Evolutionary conservation across 192 early-diverging fungal species (phyloP).

Genomic region (Phycomyces blakesleeanus): DNA sequence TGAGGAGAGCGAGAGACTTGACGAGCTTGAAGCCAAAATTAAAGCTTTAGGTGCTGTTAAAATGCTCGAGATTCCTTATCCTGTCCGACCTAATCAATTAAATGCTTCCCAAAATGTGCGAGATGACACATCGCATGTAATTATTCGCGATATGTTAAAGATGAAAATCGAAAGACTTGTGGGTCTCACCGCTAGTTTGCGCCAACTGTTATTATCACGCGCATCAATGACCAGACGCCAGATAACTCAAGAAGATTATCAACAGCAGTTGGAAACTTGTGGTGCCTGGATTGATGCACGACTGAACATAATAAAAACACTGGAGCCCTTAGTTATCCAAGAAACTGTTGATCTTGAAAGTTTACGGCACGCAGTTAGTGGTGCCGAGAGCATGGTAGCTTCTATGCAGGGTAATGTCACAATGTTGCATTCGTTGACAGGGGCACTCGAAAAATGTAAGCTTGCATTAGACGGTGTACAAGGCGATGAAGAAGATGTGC

Average conservation of each 20-base stretch:
- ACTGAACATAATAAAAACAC: conserved; percentile 5
- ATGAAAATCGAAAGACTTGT: conserved; percentile 8
- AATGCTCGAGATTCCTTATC: neutral
- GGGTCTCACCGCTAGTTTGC: conserved; percentile 10
- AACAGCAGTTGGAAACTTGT: conserved; percentile 5
- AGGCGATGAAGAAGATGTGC: neutral
- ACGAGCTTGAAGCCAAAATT: neutral
- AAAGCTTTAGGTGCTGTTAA: neutral
- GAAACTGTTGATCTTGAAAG: conserved; percentile 12
- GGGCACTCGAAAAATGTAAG: conserved; percentile 6
- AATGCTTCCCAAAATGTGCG: conserved; percentile 11
- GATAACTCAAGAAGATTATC: neutral
- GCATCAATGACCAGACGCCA: conserved; percentile 10
- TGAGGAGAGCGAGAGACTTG: neutral
- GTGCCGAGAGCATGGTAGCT: conserved; percentile 14
- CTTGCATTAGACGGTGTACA: conserved; percentile 9
- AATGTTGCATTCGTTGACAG: conserved; percentile 5
- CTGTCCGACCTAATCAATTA: conserved; percentile 2
- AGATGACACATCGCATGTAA: conserved; percentile 13
- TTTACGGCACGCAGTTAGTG: conserved; percentile 18
- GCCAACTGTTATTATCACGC: conserved; percentile 6
- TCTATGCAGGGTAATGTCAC: conserved; percentile 14
- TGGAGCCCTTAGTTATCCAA: conserved; percentile 2
- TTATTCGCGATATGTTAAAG: conserved; percentile 3
- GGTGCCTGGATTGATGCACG: conserved; percentile 13